Evolutionary conservation across 2,329 filamentous ascomycete genomes (phyloP).

Genomic region (Trichoderma asperellum): DNA sequence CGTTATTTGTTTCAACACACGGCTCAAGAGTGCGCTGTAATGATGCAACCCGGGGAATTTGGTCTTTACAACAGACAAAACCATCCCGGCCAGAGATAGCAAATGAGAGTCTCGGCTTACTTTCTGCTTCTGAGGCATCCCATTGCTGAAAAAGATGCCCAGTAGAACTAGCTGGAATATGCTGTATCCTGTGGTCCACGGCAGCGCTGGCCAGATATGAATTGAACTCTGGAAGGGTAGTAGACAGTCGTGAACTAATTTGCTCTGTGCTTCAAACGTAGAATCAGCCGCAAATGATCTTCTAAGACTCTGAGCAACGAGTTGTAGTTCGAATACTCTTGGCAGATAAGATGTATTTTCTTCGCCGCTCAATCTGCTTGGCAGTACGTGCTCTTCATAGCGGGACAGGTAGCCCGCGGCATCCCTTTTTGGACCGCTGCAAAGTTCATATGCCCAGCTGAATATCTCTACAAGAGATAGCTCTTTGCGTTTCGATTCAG

Average conservation of each 20-base stretch:
- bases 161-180: conserved; percentile 14
- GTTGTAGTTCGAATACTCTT: background rate
- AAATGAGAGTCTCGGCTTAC: background rate
- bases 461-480: background rate
- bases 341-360: background rate
- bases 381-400: background rate
- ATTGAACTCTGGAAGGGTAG: background rate
- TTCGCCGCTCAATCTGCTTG: background rate
- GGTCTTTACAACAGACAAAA: conserved; percentile 12
- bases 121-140: background rate
- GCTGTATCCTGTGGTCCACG: conserved; percentile 23
- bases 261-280: background rate
- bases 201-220: conserved; percentile 8
- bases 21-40: background rate
- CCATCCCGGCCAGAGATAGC: background rate
- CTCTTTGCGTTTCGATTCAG: background rate
- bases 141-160: background rate
- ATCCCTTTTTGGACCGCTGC: background rate
- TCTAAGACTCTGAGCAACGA: conserved; percentile 1
- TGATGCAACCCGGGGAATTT: conserved; percentile 8
- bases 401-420: background rate
- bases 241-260: background rate
- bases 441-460: conserved; percentile 18
- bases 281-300: background rate
- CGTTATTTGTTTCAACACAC: background rate